phyloP scores from a whole-genome alignment of 2,329 filamentous ascomycete genomes.

The Scortechinia acanthostroma region DNA sequence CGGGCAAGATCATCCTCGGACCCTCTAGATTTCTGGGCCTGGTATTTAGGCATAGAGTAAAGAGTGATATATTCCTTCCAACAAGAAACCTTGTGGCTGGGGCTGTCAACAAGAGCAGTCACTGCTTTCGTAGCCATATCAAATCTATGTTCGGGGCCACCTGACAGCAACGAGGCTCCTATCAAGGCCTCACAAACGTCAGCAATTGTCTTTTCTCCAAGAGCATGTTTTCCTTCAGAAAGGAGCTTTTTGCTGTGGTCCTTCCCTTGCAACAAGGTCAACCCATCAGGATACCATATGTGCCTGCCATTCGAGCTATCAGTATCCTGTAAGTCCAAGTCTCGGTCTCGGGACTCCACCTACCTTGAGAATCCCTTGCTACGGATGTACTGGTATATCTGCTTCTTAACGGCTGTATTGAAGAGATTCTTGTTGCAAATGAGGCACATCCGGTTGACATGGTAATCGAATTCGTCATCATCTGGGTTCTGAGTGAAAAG shows the following conservation, averaged over 20 bases:
- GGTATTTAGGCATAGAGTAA: slow-evolving; percentile 68
- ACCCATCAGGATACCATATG: slow-evolving; percentile 79
- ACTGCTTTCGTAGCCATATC: slow-evolving; percentile 57
- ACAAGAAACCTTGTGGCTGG: slow-evolving; percentile 59
- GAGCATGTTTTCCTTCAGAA: slow-evolving; percentile 41
- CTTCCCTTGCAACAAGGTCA: slow-evolving; percentile 71
- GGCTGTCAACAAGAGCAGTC: slow-evolving; percentile 61
- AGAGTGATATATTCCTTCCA: slow-evolving; percentile 69
- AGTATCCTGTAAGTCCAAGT: too few relatives aligned
- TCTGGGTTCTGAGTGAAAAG: slow-evolving; percentile 72
- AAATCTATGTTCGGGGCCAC: slow-evolving; percentile 30
- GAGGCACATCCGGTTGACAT: slow-evolving; percentile 83
- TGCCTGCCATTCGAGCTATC: too few relatives aligned
- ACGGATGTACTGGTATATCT: slow-evolving; percentile 69
- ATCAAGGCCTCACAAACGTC: slow-evolving; percentile 94
- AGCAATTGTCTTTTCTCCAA: slow-evolving; percentile 84
- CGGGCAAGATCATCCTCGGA: slow-evolving; percentile 62
- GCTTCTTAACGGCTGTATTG: slow-evolving; percentile 62
- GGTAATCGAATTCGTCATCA: slow-evolving; percentile 77
- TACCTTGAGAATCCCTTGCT: neutral
- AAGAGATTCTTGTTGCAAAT: slow-evolving; percentile 89
- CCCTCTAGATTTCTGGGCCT: slow-evolving; percentile 51
- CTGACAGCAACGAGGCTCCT: slow-evolving; percentile 67
- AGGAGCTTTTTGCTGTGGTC: slow-evolving; percentile 33
- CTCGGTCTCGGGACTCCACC: too few relatives aligned